Percentiles rank a stretch among this genome's conserved stretches.
These are phyloP conservation scores for Metarhizium rileyi DNA, from an alignment of 2,329 filamentous ascomycete species.

Conservation along the genomic window DNA sequence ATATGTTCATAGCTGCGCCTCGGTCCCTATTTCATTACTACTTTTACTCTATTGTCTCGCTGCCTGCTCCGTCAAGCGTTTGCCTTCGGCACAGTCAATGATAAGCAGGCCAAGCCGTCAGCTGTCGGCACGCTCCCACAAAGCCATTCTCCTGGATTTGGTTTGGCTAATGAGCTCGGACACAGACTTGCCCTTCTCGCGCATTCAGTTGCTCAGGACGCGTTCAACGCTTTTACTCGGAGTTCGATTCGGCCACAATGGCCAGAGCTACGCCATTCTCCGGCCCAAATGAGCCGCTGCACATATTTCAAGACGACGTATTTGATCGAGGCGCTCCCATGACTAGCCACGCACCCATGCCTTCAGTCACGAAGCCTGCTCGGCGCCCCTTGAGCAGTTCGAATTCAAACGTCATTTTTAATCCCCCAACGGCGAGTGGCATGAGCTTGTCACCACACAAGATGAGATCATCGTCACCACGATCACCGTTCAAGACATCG, in stretches of 20 bases:
- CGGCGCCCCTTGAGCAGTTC: conserved; percentile 39
- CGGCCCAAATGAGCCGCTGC: conserved; percentile 36
- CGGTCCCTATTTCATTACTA: background rate
- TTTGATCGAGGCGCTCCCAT: conserved; percentile 36
- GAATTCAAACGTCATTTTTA: conserved; percentile 56
- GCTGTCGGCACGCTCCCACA: background rate
- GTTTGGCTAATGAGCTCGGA: background rate
- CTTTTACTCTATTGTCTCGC: background rate
- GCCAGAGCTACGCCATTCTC: conserved; percentile 40
- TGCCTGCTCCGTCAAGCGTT: background rate
- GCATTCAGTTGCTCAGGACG: background rate
- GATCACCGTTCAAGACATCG: conserved; percentile 44
- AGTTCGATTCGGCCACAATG: conserved; percentile 34
- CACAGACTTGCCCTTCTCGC: background rate
- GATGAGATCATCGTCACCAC: conserved; percentile 49
- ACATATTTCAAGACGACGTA: conserved; percentile 44
- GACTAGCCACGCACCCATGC: conserved; percentile 49
- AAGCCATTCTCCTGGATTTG: background rate
- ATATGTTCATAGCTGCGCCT: background rate
- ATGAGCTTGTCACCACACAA: conserved; percentile 63
- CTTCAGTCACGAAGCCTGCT: conserved; percentile 35
- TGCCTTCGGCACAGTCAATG: background rate
- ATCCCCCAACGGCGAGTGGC: conserved; percentile 45
- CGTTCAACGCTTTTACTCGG: conserved; percentile 6
- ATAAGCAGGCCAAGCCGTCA: background rate